Evolutionary conservation across 2,329 filamentous ascomycete genomes (phyloP), one percentile per base, ranked within the genome.

Genomic region (Neophaeococcomyces aloes): DNA sequence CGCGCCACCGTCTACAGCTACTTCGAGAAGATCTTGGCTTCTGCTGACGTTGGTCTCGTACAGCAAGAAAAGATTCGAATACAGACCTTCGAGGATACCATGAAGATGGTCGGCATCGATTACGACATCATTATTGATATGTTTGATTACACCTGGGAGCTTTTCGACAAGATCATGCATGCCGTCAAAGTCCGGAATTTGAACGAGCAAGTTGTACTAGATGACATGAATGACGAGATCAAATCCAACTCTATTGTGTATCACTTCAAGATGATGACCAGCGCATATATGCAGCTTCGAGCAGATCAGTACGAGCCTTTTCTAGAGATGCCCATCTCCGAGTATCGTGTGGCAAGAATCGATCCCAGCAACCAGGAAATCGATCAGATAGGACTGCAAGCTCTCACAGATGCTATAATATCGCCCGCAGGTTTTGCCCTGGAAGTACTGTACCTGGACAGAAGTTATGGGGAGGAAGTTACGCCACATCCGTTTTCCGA

Each of bases 1-100:
- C 78, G 89, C 81, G 91, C 89, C 95, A 73, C 94, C 59, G 87
- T 81, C 18, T 98, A 94, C 63, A 81, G 80, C 52, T 96, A 95
- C 64, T 94, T 93, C 59, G 91, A 98, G 65, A 81, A 79, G 35
- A 72, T 96, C 43, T 71, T 89, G 55, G 76, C 78, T 51, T 67
- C 75, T 36, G 78, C 77, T 54, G 79, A 86, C 59, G 67, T 69
- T 45, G 67, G 68, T 50, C 76, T 79, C 53, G 70, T 93, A 46
- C 71, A 79, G 29, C 74, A 74, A 52, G 89, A 96, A 64, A 69
- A 79, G 45, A 71, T 74, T 18, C 81, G 89, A 29, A 71, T 96
- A 42, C 76, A 72, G 48, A 79, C 75, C 21, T 70, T 94, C 53
- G 81, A 78, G 58, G 75, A 79, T 49, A 72, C 84, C 48, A 73